A percentile compares a stretch with the other conserved stretches of the same genome.
phyloP scores from a whole-genome alignment of 371 early-diverging fungal genomes.

The Rhizopus delemar region DNA sequence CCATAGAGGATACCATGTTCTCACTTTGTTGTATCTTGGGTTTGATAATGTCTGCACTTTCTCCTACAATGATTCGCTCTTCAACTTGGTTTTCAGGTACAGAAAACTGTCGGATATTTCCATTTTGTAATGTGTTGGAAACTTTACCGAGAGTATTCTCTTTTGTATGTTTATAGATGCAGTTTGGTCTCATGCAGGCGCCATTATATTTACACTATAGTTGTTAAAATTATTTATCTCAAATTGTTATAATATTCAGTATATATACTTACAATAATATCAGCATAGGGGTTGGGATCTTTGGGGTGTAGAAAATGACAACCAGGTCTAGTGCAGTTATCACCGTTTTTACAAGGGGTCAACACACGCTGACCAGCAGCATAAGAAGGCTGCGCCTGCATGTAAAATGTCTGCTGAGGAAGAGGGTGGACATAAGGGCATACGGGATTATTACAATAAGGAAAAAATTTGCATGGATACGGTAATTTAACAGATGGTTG shows the following conservation, averaged over 20 bases:
- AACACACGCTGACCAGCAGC: slow-evolving; percentile 36
- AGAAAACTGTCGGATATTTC: slow-evolving; percentile 37
- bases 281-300: slow-evolving; percentile 39
- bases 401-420: slow-evolving; percentile 18
- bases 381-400: slow-evolving; percentile 18
- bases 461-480: slow-evolving; percentile 59
- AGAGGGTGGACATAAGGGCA: slow-evolving; percentile 61
- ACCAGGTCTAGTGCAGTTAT: slow-evolving; percentile 57
- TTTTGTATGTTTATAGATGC: slow-evolving; percentile 49
- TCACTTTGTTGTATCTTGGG: neutral
- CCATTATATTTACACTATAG: slow-evolving; percentile 62
- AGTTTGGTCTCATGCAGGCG: slow-evolving; percentile 57
- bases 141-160: neutral
- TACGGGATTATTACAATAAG: slow-evolving; percentile 61
- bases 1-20: neutral
- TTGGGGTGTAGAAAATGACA: slow-evolving; percentile 67
- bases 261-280: slow-evolving; percentile 45
- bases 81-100: slow-evolving; percentile 42
- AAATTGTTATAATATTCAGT: too few relatives aligned
- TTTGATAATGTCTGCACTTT: slow-evolving; percentile 42
- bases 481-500: slow-evolving; percentile 29
- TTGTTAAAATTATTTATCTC: too few relatives aligned
- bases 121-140: slow-evolving; percentile 9
- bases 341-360: slow-evolving; percentile 62
- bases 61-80: slow-evolving; percentile 42